phyloP scores from a whole-genome alignment of 2,329 filamentous ascomycete species.

The Calonectria crousiana region DNA sequence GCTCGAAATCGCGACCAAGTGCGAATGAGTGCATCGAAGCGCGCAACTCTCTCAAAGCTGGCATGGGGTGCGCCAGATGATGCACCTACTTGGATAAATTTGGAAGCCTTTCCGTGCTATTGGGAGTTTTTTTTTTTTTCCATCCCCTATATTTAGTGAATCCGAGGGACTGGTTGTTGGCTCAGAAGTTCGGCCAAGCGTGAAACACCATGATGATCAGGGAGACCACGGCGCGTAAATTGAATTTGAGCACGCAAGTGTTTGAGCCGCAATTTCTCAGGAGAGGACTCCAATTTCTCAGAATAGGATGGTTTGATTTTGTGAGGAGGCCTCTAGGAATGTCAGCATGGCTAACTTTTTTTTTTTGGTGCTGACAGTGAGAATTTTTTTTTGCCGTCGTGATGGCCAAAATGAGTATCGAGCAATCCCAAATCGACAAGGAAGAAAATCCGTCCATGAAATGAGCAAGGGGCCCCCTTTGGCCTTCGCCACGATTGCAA shows the following conservation, averaged over 20 bases:
- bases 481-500: not conserved
- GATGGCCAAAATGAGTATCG: not conserved
- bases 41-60: not conserved
- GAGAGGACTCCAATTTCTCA: not conserved
- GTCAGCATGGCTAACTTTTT: not conserved
- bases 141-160: not conserved
- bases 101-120: not conserved
- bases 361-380: not conserved
- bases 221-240: slow-evolving; percentile 3
- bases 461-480: not conserved
- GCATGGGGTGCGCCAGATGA: not conserved
- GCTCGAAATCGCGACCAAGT: slow-evolving; percentile 10
- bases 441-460: slow-evolving; percentile 2
- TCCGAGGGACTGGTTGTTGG: slow-evolving; percentile 17
- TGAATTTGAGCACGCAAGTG: not conserved
- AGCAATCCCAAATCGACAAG: not conserved
- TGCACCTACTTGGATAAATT: not conserved
- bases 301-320: not conserved
- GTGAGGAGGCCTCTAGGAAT: not conserved
- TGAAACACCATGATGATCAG: not conserved
- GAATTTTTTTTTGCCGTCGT: not conserved
- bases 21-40: not conserved
- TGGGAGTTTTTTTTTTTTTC: not conserved
- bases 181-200: not conserved
- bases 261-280: not conserved